Percentiles rank a stretch among this genome's conserved stretches.
These are phyloP conservation scores for Aureobasidium sp. DNA, from an alignment of 2,329 filamentous ascomycete genomes.

Conservation along the genomic window DNA sequence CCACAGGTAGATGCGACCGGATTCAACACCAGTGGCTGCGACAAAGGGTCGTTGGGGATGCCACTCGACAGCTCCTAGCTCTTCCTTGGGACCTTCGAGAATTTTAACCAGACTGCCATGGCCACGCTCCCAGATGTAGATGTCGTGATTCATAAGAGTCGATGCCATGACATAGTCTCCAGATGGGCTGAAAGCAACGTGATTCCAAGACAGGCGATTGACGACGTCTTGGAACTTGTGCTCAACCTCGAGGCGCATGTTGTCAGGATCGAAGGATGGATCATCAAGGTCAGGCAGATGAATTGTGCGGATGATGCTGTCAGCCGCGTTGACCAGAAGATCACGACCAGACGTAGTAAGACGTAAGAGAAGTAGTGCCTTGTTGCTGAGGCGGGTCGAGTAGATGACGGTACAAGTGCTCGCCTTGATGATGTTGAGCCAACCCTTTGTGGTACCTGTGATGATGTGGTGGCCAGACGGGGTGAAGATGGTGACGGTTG, in stretches of 20 bases:
- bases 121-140: slow-evolving; percentile 95
- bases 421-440: slow-evolving; percentile 89
- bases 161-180: slow-evolving; percentile 95
- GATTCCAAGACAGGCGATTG: slow-evolving; percentile 91
- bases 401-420: slow-evolving; percentile 74
- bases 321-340: slow-evolving; percentile 83
- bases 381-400: slow-evolving; percentile 78
- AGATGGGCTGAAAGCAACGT: slow-evolving; percentile 87
- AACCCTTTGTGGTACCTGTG: slow-evolving; percentile 88
- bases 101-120: slow-evolving; percentile 94
- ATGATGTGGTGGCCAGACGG: slow-evolving; percentile 79
- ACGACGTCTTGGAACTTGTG: slow-evolving; percentile 99
- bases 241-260: slow-evolving; percentile 81
- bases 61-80: slow-evolving; percentile 95
- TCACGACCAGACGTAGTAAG: slow-evolving; percentile 78
- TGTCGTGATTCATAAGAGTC: slow-evolving; percentile 96
- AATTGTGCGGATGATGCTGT: slow-evolving; percentile 90
- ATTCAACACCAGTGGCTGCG: slow-evolving; percentile 85
- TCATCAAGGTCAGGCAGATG: slow-evolving; percentile 65
- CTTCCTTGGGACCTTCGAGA: slow-evolving; percentile 91
- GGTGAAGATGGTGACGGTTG: slow-evolving; percentile 86
- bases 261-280: slow-evolving; percentile 66
- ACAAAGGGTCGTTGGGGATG: slow-evolving; percentile 82
- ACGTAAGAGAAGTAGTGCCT: slow-evolving; percentile 79
- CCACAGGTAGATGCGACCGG: slow-evolving; percentile 91